phyloP scores from a whole-genome alignment of 352 stramenopile species.

The Aphanomyces stellatus region DNA sequence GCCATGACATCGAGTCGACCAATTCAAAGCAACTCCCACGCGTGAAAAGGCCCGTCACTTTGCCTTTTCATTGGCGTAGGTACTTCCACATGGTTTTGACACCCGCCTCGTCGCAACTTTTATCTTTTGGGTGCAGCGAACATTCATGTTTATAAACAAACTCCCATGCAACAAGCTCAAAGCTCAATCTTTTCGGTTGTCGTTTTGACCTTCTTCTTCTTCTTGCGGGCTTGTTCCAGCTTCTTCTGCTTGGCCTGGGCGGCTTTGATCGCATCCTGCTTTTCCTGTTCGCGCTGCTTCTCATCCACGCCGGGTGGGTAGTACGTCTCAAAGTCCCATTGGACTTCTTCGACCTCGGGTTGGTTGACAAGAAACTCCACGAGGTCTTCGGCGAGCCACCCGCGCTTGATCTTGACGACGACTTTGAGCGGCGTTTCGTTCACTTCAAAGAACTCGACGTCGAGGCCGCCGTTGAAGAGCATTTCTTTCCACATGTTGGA shows the following conservation, averaged over 20 bases:
- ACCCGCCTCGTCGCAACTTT: no score
- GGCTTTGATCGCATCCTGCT: constrained; percentile 8
- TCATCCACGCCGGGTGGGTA: constrained; percentile 16
- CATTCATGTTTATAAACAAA: no score
- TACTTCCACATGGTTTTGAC: no score
- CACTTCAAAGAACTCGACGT: constrained; percentile 19
- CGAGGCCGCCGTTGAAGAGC: constrained; percentile 18
- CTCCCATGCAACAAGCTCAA: background rate
- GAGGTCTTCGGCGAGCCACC: constrained; percentile 18
- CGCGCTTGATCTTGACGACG: constrained; percentile 14
- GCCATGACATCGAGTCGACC: no score
- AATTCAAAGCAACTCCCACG: no score
- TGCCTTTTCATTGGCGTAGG: no score
- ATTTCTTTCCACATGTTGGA: constrained; percentile 21
- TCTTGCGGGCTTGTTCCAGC: background rate
- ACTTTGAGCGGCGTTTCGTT: constrained; percentile 20
- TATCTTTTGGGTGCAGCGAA: no score
- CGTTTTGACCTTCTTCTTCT: no score
- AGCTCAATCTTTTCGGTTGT: no score
- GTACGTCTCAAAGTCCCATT: constrained; percentile 20
- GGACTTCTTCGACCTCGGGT: constrained; percentile 15
- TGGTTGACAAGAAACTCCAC: constrained; percentile 21
- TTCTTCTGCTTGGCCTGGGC: constrained; percentile 16
- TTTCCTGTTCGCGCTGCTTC: constrained; percentile 12
- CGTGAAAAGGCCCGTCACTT: no score